Conservation (phyloP, 140 eudicot genomes). For the Stevia rebaudiana region DNA sequence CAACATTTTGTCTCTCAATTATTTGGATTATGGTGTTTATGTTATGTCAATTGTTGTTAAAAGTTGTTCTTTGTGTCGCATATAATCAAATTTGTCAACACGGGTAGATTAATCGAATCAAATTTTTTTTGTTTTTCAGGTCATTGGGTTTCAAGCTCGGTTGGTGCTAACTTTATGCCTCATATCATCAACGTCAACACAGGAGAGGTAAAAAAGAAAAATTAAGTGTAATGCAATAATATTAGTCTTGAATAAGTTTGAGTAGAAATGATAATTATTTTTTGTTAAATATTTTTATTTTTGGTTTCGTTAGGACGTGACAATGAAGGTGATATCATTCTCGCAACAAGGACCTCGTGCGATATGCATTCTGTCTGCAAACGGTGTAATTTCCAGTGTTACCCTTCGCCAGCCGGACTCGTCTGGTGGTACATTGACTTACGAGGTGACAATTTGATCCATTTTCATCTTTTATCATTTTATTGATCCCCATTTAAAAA, state of each 20-base stretch:
- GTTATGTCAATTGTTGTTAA: neutral
- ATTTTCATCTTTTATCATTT: neutral
- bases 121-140: constrained; percentile 13
- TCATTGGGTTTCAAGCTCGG: constrained; percentile 34
- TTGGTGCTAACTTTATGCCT: constrained; percentile 43
- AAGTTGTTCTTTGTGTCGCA: neutral
- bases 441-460: constrained; percentile 51
- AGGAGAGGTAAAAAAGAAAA: constrained; percentile 61
- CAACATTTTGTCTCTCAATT: neutral
- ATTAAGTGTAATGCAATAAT: neutral
- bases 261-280: neutral
- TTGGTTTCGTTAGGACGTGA: constrained; percentile 35
- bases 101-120: neutral
- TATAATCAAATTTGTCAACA: neutral
- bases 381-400: constrained; percentile 92
- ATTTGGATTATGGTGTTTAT: neutral
- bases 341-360: constrained; percentile 99
- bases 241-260: neutral
- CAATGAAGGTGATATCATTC: constrained; percentile 47
- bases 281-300: neutral
- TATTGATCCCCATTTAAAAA: neutral
- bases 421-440: constrained; percentile 95
- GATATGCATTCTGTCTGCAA: constrained; percentile 92
- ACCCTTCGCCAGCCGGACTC: constrained; percentile 97
- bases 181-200: constrained; percentile 41